These are phyloP conservation scores for Lactifluus piperatus DNA, from an alignment of 768 basidiomycete species.

Conservation along the genomic window DNA sequence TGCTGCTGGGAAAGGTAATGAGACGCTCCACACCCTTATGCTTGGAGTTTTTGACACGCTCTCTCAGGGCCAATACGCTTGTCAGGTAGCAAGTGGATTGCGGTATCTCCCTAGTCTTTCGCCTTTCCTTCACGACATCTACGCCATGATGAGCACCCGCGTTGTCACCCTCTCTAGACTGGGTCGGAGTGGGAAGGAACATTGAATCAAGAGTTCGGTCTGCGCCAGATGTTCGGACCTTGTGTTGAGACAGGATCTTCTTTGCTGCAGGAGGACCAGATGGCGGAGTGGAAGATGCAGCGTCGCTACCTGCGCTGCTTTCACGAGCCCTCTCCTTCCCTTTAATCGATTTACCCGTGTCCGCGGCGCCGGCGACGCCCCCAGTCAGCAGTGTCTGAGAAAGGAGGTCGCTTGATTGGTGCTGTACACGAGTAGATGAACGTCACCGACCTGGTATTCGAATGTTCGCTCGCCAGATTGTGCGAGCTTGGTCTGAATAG, in stretches of 20 bases:
- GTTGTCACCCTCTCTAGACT: slow-evolving; percentile 20
- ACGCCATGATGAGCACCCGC: not conserved
- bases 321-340: slow-evolving; percentile 17
- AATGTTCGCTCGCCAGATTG: slow-evolving; percentile 36
- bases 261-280: slow-evolving; percentile 25
- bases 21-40: slow-evolving; percentile 49
- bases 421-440: not conserved
- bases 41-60: slow-evolving; percentile 45
- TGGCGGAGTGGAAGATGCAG: slow-evolving; percentile 1
- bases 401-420: not conserved
- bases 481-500: slow-evolving; percentile 59
- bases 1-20: not conserved
- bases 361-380: slow-evolving; percentile 22
- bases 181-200: slow-evolving; percentile 62
- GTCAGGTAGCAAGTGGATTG: slow-evolving; percentile 72
- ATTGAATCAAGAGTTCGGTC: slow-evolving; percentile 94
- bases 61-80: slow-evolving; percentile 63
- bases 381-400: slow-evolving; percentile 53
- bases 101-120: slow-evolving; percentile 22
- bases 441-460: slow-evolving; percentile 52
- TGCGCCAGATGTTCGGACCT: slow-evolving; percentile 81
- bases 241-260: slow-evolving; percentile 70
- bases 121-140: slow-evolving; percentile 1
- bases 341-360: not conserved
- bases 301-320: not conserved